phyloP scores from a whole-genome alignment of 805 yeast genomes.

The Hanseniaspora lachancei region DNA sequence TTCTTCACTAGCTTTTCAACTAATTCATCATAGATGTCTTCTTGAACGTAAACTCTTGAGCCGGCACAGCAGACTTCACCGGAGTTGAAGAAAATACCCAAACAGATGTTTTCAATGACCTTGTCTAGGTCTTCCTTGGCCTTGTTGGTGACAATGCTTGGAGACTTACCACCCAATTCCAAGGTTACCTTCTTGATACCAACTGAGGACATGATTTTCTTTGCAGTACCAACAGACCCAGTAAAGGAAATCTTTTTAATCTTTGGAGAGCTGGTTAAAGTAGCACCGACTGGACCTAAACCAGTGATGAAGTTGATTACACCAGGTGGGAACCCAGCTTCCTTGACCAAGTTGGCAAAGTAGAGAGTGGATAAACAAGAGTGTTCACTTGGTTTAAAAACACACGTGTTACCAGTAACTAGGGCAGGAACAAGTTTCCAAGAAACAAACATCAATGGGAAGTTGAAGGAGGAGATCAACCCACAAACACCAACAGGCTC shows the following conservation, averaged over 20 bases:
- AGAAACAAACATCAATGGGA: constrained; percentile 76
- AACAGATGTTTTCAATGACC: constrained; percentile 53
- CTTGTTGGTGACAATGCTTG: constrained; percentile 61
- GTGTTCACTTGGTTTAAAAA: constrained; percentile 76
- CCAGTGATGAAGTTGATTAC: constrained; percentile 71
- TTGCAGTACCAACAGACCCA: constrained; percentile 76
- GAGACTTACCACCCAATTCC: constrained; percentile 80
- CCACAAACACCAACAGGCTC: constrained; percentile 87
- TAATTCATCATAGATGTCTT: constrained; percentile 54
- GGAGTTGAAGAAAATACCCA: constrained; percentile 74
- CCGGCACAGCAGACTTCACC: constrained; percentile 94
- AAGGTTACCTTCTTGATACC: constrained; percentile 72
- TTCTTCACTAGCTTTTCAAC: constrained; percentile 42
- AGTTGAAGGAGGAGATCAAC: constrained; percentile 86
- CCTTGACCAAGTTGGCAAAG: constrained; percentile 47
- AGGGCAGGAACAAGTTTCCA: constrained; percentile 83
- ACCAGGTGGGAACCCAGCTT: constrained; percentile 76
- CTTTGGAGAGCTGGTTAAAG: constrained; percentile 55
- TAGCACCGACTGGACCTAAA: constrained; percentile 64
- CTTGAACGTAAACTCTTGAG: constrained; percentile 74
- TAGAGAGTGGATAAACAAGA: constrained; percentile 73
- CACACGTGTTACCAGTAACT: constrained; percentile 74
- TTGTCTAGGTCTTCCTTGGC: constrained; percentile 52
- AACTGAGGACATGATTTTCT: constrained; percentile 57
- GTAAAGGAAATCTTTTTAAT: constrained; percentile 76